Percentiles rank a stretch among this genome's conserved stretches.
phyloP scores from a whole-genome alignment of 352 stramenopile genomes.

The Pseudoperonospora humuli region DNA sequence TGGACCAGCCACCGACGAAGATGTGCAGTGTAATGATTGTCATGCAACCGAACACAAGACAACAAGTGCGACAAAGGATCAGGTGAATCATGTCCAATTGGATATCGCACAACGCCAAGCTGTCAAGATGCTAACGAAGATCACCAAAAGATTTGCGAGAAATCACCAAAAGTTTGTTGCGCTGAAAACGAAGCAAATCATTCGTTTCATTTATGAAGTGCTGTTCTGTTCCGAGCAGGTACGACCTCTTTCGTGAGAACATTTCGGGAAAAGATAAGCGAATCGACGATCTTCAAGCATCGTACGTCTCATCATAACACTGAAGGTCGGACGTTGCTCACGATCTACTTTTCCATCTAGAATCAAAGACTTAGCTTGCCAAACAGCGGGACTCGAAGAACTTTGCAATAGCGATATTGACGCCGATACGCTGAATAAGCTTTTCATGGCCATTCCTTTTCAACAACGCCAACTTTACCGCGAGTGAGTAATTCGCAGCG shows the following conservation, averaged over 20 bases:
- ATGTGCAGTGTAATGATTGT: too few species aligned
- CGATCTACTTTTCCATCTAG: background rate
- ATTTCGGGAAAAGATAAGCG: slow-evolving; percentile 26
- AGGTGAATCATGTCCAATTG: too few species aligned
- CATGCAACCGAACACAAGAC: too few species aligned
- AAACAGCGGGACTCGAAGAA: slow-evolving; percentile 32
- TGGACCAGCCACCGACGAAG: too few species aligned
- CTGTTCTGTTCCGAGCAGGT: slow-evolving; percentile 15
- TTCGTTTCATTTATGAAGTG: background rate
- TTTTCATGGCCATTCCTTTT: slow-evolving; percentile 35
- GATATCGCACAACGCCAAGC: too few species aligned
- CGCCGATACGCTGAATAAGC: slow-evolving; percentile 27
- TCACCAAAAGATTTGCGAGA: too few species aligned
- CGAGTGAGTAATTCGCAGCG: slow-evolving; percentile 1
- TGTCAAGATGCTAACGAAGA: too few species aligned
- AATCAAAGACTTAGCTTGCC: slow-evolving; percentile 32
- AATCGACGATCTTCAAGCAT: slow-evolving; percentile 23
- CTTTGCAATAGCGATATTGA: slow-evolving; percentile 37
- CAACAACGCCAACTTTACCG: slow-evolving; percentile 25
- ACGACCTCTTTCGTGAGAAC: slow-evolving; percentile 20
- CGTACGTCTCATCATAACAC: slow-evolving; percentile 11
- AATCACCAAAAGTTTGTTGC: slow-evolving; percentile 33
- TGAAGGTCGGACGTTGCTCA: background rate
- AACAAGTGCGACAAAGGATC: too few species aligned
- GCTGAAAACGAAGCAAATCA: background rate